Evolutionary conservation across 805 yeast genomes (phyloP).

Genomic region (Candida maesae): DNA sequence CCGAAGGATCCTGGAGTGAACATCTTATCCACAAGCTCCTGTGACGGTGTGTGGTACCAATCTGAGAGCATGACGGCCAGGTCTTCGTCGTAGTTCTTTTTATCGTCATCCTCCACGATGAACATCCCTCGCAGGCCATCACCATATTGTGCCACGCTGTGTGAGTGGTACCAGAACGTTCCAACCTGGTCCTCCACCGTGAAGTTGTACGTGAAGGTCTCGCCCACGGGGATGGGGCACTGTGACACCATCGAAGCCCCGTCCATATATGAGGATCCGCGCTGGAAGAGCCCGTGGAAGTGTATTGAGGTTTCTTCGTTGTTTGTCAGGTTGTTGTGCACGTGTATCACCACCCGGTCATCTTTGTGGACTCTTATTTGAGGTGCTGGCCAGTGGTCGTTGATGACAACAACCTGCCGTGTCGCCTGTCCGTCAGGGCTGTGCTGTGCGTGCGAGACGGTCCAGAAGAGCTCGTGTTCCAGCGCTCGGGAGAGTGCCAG

Average conservation of each 20-base stretch:
- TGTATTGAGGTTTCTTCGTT: conserved; percentile 51
- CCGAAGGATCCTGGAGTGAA: conserved; percentile 39
- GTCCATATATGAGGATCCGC: conserved; percentile 75
- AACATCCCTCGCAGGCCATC: conserved; percentile 49
- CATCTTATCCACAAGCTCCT: conserved; percentile 34
- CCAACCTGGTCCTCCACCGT: conserved; percentile 40
- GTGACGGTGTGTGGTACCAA: conserved; percentile 43
- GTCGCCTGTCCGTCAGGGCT: conserved; percentile 55
- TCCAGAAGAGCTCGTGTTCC: conserved; percentile 33
- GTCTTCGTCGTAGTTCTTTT: conserved; percentile 43
- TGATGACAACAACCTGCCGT: conserved; percentile 56
- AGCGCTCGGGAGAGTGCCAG: neutral
- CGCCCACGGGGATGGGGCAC: conserved; percentile 41
- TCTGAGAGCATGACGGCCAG: conserved; percentile 40
- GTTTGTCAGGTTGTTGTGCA: conserved; percentile 35
- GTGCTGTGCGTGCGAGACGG: conserved; percentile 34
- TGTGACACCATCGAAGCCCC: conserved; percentile 88
- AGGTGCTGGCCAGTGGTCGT: conserved; percentile 53
- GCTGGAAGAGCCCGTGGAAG: conserved; percentile 76
- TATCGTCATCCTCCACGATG: conserved; percentile 28
- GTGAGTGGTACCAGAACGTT: conserved; percentile 56
- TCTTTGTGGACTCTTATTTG: conserved; percentile 36
- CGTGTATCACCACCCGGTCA: conserved; percentile 40
- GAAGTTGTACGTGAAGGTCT: conserved; percentile 39
- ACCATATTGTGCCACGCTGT: conserved; percentile 41